phyloP scores from a whole-genome alignment of 169 alveolate genomes.

The Neospora caninum region DNA sequence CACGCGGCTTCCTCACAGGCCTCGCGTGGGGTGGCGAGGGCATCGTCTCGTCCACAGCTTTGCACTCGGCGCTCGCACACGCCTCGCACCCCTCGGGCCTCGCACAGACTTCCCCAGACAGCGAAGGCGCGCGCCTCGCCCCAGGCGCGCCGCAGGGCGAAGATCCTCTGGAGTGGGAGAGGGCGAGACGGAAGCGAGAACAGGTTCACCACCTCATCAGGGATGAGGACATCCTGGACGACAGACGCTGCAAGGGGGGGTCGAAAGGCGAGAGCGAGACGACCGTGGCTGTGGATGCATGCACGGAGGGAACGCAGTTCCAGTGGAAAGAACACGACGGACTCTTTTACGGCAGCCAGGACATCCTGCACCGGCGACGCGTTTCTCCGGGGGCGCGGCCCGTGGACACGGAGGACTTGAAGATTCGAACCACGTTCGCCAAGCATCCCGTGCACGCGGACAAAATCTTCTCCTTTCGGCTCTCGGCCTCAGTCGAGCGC shows the following conservation, averaged over 20 bases:
- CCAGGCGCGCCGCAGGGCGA: too few species aligned
- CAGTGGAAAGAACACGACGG: constrained; percentile 21
- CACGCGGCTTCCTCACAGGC: background rate
- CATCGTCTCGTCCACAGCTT: too few species aligned
- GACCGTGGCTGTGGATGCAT: background rate
- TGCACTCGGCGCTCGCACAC: too few species aligned
- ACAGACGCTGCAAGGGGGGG: too few species aligned
- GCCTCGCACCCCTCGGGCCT: too few species aligned
- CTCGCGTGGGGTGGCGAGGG: constrained; percentile 11
- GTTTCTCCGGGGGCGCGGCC: background rate
- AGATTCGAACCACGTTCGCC: background rate
- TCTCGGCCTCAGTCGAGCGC: background rate
- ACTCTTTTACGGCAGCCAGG: background rate
- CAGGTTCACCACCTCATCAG: too few species aligned
- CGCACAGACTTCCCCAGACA: too few species aligned
- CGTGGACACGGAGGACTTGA: background rate
- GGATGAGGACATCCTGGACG: too few species aligned
- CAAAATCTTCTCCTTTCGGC: background rate
- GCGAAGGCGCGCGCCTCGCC: too few species aligned
- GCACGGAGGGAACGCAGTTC: background rate
- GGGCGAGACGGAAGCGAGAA: too few species aligned
- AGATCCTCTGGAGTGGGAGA: too few species aligned
- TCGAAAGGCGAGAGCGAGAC: too few species aligned
- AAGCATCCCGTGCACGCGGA: background rate
- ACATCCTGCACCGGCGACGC: background rate